Evolutionary conservation across 2,329 filamentous ascomycete species (phyloP).

Genomic region (Rutstroemia sp.): DNA sequence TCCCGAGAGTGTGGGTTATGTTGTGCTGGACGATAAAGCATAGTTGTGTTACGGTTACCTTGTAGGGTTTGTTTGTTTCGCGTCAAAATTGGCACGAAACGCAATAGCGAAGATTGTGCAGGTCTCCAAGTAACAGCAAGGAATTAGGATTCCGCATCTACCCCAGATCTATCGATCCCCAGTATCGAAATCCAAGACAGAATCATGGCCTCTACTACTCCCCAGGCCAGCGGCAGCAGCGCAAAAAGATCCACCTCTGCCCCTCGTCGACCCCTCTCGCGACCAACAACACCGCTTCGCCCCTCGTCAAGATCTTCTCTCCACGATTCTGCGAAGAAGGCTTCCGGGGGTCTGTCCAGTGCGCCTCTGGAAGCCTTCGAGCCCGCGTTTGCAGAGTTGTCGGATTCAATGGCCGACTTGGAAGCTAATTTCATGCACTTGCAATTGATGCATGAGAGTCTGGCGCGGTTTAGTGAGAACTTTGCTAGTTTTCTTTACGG

Average conservation of each 20-base stretch:
- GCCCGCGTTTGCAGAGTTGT: conserved; percentile 85
- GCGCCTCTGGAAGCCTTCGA: conserved; percentile 78
- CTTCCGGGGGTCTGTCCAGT: conserved; percentile 43
- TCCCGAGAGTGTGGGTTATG: neutral
- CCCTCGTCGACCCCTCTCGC: conserved; percentile 32
- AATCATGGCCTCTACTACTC: conserved; percentile 23
- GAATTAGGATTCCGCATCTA: too few relatives aligned
- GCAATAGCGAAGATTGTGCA: too few relatives aligned
- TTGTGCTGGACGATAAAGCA: neutral
- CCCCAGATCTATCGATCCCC: too few relatives aligned
- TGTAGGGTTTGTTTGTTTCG: too few relatives aligned
- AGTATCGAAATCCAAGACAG: too few relatives aligned
- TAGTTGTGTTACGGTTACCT: too few relatives aligned
- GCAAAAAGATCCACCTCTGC: conserved; percentile 24
- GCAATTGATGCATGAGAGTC: conserved; percentile 91
- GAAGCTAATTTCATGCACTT: conserved; percentile 98
- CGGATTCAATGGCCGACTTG: conserved; percentile 88
- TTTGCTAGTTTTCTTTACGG: conserved; percentile 95
- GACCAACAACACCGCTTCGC: conserved; percentile 83
- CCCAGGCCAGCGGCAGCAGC: conserved; percentile 22
- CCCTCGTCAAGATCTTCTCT: conserved; percentile 85
- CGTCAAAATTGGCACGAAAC: too few relatives aligned
- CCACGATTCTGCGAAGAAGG: conserved; percentile 56
- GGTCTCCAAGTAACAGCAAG: too few relatives aligned
- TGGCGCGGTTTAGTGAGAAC: conserved; percentile 89